Percentiles rank a stretch among this genome's conserved stretches.
Conservation (phyloP, 192 early-diverging fungal species). For the Umbelopsis ramanniana region DNA sequence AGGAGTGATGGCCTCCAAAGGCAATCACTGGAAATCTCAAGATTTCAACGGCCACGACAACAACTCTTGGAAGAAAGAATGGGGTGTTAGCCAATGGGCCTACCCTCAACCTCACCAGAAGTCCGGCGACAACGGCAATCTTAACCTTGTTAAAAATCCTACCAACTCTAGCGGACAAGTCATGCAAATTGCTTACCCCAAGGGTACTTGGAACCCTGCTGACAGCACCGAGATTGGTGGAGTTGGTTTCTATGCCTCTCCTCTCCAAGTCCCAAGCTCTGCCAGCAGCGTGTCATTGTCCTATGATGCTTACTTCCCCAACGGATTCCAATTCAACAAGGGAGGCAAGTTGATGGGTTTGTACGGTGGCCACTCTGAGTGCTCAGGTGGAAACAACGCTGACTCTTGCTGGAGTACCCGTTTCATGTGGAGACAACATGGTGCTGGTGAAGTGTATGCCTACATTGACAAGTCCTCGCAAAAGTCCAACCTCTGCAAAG, state of each 20-base stretch:
- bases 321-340: conserved; percentile 53
- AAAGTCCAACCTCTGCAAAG: conserved; percentile 32
- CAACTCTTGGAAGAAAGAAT: conserved; percentile 4
- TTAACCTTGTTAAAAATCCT: not conserved
- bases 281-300: conserved; percentile 16
- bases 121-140: not conserved
- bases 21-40: not conserved
- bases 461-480: conserved; percentile 40
- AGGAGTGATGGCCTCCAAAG: not conserved
- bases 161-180: conserved; percentile 23
- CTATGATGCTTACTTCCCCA: conserved; percentile 51
- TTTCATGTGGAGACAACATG: conserved; percentile 51
- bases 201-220: conserved; percentile 34
- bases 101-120: not conserved
- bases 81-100: not conserved
- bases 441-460: conserved; percentile 59
- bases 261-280: conserved; percentile 22
- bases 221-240: conserved; percentile 28
- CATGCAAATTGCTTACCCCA: conserved; percentile 38
- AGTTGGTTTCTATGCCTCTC: conserved; percentile 41
- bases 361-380: conserved; percentile 54
- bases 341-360: conserved; percentile 64
- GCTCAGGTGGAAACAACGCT: conserved; percentile 55
- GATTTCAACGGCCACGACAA: not conserved
- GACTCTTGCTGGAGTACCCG: conserved; percentile 40